Base-by-base conservation (phyloP, 1,284 basidiomycete species). In the Tranzscheliella williamsii region DNA sequence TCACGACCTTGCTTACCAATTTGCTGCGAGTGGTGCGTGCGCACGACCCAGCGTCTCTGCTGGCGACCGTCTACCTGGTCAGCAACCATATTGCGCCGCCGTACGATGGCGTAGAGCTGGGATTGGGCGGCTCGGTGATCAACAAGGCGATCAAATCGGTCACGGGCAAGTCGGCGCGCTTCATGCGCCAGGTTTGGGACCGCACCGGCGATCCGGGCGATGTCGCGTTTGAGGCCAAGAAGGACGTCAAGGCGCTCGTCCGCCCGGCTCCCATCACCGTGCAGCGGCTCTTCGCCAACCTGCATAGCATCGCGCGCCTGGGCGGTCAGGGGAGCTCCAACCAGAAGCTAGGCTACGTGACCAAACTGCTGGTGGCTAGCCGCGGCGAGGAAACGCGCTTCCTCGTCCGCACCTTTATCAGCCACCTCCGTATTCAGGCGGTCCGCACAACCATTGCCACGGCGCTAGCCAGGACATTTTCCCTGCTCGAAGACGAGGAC, bases 321-420 rank as follows among this genome's bases (percentile, higher is more conserved):
- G 88, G 85, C 73, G 91, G 91, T 0, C 81, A 83, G 62, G 88
- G 90, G 12, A 86, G 89, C 38, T 82, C 84, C 3, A 87, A 85
- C 66, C 81, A 85, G 54, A 93, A 91, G 75, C 87, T 88, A 38
- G 84, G 85, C 33, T 82, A 90, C 22, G 87, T 92, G 2, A 86
- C 91, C 66, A 87, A 85, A 70, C 82, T 95, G 27, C 83, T 95
- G 21, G 85, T 95, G 2, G 84, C 90, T 6, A 87, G 90, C 1
- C 85, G 84, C 46, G 92, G 91, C 11, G 92, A 95, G 75, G 91
- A 96, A 79, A 83, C 85, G 17, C 84, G 91, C 23, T 96, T 86
- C 69, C 81, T 95, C 16, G 87, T 89, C 24, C 84, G 92, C 31
- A 91, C 86, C 4, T 82, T 95, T 26, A 84, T 85, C 29, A 86